Conservation (phyloP, 768 basidiomycete genomes). For the Termitomyces sp. region DNA sequence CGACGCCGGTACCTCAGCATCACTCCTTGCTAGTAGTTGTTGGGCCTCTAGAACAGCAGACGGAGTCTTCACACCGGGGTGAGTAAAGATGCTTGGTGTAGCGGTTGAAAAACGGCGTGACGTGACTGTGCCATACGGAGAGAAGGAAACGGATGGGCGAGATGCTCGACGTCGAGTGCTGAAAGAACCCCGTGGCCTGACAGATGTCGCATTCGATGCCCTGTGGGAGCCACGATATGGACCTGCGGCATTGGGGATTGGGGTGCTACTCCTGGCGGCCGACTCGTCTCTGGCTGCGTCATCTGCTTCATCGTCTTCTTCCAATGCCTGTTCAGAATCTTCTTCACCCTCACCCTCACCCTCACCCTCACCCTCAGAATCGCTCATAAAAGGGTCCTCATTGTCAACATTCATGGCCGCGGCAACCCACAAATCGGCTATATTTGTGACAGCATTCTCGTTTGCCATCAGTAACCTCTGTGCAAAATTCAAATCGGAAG, state of each 20-base stretch:
- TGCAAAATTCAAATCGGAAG: conserved; percentile 73
- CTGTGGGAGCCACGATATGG: conserved; percentile 24
- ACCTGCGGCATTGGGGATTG: background rate
- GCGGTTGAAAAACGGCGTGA: conserved; percentile 52
- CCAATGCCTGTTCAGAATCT: conserved; percentile 22
- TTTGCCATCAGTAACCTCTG: conserved; percentile 89
- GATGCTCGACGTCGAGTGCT: conserved; percentile 28
- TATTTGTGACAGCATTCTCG: conserved; percentile 90
- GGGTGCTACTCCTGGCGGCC: conserved; percentile 15
- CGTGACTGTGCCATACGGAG: conserved; percentile 29
- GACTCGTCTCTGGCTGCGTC: conserved; percentile 18
- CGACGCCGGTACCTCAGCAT: conserved; percentile 22
- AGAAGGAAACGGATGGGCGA: conserved; percentile 30
- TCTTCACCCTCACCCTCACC: conserved; percentile 29
- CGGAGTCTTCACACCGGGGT: conserved; percentile 77
- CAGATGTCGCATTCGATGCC: conserved; percentile 23
- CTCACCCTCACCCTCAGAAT: conserved; percentile 34
- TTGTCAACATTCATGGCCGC: conserved; percentile 94
- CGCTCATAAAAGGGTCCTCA: conserved; percentile 72
- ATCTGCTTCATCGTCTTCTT: conserved; percentile 26
- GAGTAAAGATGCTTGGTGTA: conserved; percentile 77
- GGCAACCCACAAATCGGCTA: conserved; percentile 96
- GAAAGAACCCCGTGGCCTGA: conserved; percentile 20
- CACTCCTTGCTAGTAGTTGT: conserved; percentile 44
- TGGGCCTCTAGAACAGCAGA: conserved; percentile 73